These are phyloP conservation scores for Cinchona pubescens DNA, from an alignment of 257 asterid genomes.

Conservation along the genomic window DNA sequence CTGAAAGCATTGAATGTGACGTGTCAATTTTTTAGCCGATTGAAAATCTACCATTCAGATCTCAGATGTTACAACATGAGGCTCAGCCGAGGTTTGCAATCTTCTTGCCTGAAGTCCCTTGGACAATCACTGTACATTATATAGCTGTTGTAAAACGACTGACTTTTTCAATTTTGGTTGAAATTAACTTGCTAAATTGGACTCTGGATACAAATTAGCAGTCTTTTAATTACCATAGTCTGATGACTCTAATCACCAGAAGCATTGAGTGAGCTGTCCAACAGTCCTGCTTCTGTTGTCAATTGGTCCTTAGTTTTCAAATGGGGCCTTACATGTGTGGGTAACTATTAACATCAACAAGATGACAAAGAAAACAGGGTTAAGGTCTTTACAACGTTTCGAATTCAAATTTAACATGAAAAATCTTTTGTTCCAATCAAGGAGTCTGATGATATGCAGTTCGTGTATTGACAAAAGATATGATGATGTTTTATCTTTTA, in stretches of 20 bases:
- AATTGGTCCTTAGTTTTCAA: conserved; percentile 15
- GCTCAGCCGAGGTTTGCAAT: conserved; percentile 20
- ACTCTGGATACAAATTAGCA: background rate
- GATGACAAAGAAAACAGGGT: conserved; percentile 24
- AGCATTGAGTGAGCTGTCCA: conserved; percentile 21
- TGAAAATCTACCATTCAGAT: conserved; percentile 7
- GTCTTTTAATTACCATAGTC: background rate
- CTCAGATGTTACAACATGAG: conserved; percentile 11
- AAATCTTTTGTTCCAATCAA: conserved; percentile 4
- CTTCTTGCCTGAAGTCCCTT: conserved; percentile 8
- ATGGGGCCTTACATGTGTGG: conserved; percentile 23
- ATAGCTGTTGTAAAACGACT: conserved; percentile 7
- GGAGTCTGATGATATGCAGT: conserved; percentile 24
- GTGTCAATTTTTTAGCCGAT: conserved; percentile 14
- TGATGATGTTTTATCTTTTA: conserved; percentile 1
- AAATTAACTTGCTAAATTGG: background rate
- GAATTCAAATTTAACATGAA: conserved; percentile 2
- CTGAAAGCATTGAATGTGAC: conserved; percentile 2
- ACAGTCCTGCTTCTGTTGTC: conserved; percentile 10
- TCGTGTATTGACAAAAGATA: conserved; percentile 30
- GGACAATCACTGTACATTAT: conserved; percentile 13
- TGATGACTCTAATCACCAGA: conserved; percentile 22
- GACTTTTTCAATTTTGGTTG: background rate
- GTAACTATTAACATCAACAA: conserved; percentile 15
- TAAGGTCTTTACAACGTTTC: conserved; percentile 9